Conservation (phyloP, 345 rosid species). For the Eucalyptus regnans region DNA sequence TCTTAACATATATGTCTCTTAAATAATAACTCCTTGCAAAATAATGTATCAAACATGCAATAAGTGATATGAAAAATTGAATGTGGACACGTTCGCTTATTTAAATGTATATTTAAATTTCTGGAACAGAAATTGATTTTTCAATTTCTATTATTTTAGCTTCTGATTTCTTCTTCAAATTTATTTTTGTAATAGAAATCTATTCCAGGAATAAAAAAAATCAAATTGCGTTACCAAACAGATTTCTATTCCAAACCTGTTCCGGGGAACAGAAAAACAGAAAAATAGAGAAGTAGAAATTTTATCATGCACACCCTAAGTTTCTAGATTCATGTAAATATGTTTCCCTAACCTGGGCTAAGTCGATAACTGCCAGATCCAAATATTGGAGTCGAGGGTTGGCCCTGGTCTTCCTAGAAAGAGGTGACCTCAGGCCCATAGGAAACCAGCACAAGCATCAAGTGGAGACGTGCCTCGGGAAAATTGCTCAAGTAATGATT, state of each 20-base stretch:
- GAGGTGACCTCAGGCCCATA: neutral
- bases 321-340: too few relatives aligned
- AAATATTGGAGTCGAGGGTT: neutral
- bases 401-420: neutral
- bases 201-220: too few relatives aligned
- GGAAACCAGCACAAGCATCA: neutral
- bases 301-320: too few relatives aligned
- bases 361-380: neutral
- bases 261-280: too few relatives aligned
- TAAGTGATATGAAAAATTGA: too few relatives aligned
- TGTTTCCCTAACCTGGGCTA: neutral
- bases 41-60: neutral
- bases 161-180: too few relatives aligned
- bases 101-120: neutral
- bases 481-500: neutral
- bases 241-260: too few relatives aligned
- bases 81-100: accelerated
- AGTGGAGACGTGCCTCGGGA: neutral
- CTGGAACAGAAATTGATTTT: too few relatives aligned
- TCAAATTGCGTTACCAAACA: too few relatives aligned
- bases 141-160: too few relatives aligned
- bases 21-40: neutral
- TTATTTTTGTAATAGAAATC: too few relatives aligned
- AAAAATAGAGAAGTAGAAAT: too few relatives aligned
- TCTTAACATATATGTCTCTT: neutral